A percentile compares a stretch with the other conserved stretches of the same genome.
These are phyloP conservation scores for Colletotrichum shisoi DNA, from an alignment of 2,329 filamentous ascomycete genomes.

Conservation along the genomic window DNA sequence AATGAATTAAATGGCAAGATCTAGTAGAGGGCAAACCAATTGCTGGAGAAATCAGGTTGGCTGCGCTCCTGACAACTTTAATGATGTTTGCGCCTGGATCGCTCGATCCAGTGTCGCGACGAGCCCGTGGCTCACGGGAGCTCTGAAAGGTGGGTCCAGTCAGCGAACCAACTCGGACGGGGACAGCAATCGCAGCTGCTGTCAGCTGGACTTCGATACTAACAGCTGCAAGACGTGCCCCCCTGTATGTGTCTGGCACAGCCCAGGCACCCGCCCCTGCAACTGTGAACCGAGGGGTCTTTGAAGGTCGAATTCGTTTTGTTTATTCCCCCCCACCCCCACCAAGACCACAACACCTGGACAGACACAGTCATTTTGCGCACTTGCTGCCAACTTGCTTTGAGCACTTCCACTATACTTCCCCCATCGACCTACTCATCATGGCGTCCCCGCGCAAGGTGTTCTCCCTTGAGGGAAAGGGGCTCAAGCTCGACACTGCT, in stretches of 20 bases:
- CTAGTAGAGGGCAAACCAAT: slow-evolving; percentile 10
- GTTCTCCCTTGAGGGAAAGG: slow-evolving; percentile 91
- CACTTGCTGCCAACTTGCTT: slow-evolving; percentile 26
- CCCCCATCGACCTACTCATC: slow-evolving; percentile 20
- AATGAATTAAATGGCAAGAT: slow-evolving; percentile 5
- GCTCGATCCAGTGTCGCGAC: slow-evolving; percentile 33
- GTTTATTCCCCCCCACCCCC: slow-evolving; percentile 38
- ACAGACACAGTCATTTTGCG: slow-evolving; percentile 36
- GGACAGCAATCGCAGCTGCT: neutral
- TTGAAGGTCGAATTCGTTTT: slow-evolving; percentile 28
- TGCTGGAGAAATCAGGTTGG: slow-evolving; percentile 10
- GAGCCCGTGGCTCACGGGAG: slow-evolving; percentile 31
- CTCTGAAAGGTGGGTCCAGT: slow-evolving; percentile 30
- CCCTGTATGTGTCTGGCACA: slow-evolving; percentile 15
- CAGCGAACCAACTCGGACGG: slow-evolving; percentile 6
- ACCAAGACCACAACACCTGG: slow-evolving; percentile 32
- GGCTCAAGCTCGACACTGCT: slow-evolving; percentile 89
- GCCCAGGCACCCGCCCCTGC: slow-evolving; percentile 25
- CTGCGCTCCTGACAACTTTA: slow-evolving; percentile 27
- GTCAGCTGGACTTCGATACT: rapidly evolving
- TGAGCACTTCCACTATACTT: slow-evolving; percentile 6
- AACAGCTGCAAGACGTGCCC: neutral
- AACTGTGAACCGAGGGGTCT: slow-evolving; percentile 27
- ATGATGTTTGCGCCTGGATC: slow-evolving; percentile 38
- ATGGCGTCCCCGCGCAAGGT: slow-evolving; percentile 58